phyloP scores from a whole-genome alignment of 192 early-diverging fungal genomes.

The Entophlyctis luteolus region DNA sequence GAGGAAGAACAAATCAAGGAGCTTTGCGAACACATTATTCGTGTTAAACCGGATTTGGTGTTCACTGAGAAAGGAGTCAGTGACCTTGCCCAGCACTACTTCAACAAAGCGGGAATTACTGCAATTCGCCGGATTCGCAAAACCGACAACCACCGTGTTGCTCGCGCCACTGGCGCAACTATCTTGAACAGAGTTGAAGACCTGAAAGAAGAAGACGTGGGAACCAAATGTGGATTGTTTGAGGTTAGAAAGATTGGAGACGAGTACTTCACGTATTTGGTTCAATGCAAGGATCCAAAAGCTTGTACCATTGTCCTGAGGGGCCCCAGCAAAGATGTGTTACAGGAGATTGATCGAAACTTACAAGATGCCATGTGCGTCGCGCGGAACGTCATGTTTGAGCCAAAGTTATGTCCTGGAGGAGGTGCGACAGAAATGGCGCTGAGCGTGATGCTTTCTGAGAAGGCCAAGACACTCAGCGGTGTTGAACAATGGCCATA shows the following conservation, averaged over 20 bases:
- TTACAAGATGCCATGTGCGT: constrained; percentile 98
- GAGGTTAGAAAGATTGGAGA: constrained; percentile 96
- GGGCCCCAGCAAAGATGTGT: constrained; percentile 94
- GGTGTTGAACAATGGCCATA: constrained; percentile 98
- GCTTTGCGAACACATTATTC: constrained; percentile 94
- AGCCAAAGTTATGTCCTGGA: constrained; percentile 87
- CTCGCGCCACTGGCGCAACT: constrained; percentile 92
- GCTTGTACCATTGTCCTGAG: constrained; percentile 96
- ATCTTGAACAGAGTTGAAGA: constrained; percentile 97
- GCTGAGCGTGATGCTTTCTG: constrained; percentile 78
- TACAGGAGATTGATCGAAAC: constrained; percentile 98
- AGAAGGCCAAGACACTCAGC: constrained; percentile 83
- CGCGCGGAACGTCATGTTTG: constrained; percentile 96
- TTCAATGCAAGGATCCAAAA: constrained; percentile 92
- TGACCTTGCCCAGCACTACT: constrained; percentile 97
- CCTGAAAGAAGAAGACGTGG: constrained; percentile 92
- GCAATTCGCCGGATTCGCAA: constrained; percentile 96
- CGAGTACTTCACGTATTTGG: constrained; percentile 97
- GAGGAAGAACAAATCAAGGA: constrained; percentile 98
- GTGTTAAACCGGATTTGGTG: constrained; percentile 94
- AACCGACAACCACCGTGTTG: constrained; percentile 98
- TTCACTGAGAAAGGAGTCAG: constrained; percentile 99
- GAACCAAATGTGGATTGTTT: constrained; percentile 90
- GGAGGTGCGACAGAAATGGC: constrained; percentile 99
- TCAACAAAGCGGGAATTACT: constrained; percentile 96